Evolutionary conservation across 805 yeast species (phyloP), one percentile per base, ranked within the genome.

Genomic region (Candida orba): DNA sequence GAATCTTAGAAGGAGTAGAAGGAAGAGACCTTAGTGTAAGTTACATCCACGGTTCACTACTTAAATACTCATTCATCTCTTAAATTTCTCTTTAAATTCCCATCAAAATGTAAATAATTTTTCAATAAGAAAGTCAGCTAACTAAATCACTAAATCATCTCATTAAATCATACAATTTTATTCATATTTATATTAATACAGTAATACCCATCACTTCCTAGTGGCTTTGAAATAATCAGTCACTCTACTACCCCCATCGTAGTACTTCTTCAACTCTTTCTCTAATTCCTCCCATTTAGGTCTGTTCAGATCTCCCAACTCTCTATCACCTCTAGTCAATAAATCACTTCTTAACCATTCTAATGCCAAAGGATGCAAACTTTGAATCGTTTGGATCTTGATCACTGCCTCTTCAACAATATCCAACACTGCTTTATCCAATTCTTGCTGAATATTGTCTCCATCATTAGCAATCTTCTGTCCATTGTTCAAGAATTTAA

Each of bases 301-400:
- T 55, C 70, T 70, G 66, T 74, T 48, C 81, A 67, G 25, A 67
- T 68, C 24, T 84, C 91, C 46, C 86, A 68, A 48, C 60, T 64
- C 41, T 55, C 62, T 51, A 73, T 69, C 40, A 60, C 78, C 44
- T 51, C 61, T 40, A 36, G 55, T 42, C 56, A 63, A 67, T 64
- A 73, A 49, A 53, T 81, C 87, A 2, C 64, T 60, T 22, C 64
- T 52, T 22, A 85, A 65, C 95, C 95, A 85, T 33, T 71, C 64
- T 45, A 82, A 62, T 0, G 89, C 90, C 41, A 85, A 61, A 4
- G 95, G 95, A 58, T 85, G 88, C 32, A 85, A 63, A 35, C 83
- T 75, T 37, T 73, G 68, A 4, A 74, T 68, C 23, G 68, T 62
- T 12, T 68, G 62, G 12, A 79, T 66, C 32, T 52, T 47, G 25